A percentile compares a stretch with the other conserved stretches of the same genome.
Evolutionary conservation across 2,329 filamentous ascomycete species (phyloP).

Genomic region (Fusarium torulosum): DNA sequence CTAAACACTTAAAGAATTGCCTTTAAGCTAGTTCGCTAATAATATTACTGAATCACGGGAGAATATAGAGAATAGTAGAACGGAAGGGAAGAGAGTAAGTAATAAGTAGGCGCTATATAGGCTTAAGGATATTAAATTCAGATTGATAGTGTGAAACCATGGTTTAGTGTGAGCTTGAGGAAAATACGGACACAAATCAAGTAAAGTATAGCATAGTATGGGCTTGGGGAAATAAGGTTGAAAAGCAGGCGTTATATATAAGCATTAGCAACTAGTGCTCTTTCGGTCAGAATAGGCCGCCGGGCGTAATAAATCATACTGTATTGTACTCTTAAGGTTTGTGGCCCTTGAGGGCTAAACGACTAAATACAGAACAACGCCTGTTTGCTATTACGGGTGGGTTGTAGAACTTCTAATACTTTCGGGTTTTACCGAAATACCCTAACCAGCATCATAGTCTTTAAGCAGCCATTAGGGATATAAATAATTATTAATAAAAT

Average conservation of each 20-base stretch:
- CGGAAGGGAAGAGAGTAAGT: background rate
- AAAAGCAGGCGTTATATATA: slow-evolving; percentile 3
- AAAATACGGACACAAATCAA: background rate
- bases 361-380: too few relatives aligned
- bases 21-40: background rate
- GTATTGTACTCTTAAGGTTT: background rate
- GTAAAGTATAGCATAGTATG: background rate
- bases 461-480: too few relatives aligned
- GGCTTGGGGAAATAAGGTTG: background rate
- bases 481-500: too few relatives aligned
- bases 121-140: background rate
- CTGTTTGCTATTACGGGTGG: too few relatives aligned
- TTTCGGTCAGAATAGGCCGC: background rate
- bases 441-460: too few relatives aligned
- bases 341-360: too few relatives aligned
- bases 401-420: too few relatives aligned
- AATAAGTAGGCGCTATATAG: background rate
- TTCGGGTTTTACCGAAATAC: too few relatives aligned
- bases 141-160: background rate
- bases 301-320: background rate
- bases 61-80: background rate
- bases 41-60: background rate
- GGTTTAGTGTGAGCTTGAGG: background rate
- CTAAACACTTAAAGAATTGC: background rate
- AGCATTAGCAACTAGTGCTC: slow-evolving; percentile 3